These are phyloP conservation scores for Ramaria sp. DNA, from an alignment of 768 basidiomycete genomes.

Conservation along the genomic window DNA sequence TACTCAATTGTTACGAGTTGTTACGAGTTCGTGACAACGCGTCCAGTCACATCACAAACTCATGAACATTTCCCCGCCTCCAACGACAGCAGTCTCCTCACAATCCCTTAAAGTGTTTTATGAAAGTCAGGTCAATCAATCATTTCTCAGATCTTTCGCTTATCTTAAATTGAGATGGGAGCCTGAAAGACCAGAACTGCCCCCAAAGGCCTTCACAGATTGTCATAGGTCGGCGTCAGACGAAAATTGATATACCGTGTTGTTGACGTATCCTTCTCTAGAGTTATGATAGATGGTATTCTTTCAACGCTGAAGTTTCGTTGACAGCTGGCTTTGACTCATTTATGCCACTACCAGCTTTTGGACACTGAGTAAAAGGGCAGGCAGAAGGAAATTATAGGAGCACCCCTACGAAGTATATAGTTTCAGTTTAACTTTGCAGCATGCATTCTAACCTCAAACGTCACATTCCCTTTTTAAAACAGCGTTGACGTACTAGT, in stretches of 20 bases:
- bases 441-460: no score
- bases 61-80: background rate
- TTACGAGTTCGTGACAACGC: background rate
- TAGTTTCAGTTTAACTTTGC: background rate
- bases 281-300: background rate
- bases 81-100: background rate
- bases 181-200: background rate
- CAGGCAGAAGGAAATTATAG: slow-evolving; percentile 65
- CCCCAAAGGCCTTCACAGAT: background rate
- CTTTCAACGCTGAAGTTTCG: background rate
- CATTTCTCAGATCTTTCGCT: no score
- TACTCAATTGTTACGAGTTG: background rate
- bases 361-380: slow-evolving; percentile 67
- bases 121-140: no score
- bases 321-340: background rate
- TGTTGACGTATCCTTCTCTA: background rate
- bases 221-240: background rate
- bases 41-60: background rate
- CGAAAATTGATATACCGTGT: no score
- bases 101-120: no score
- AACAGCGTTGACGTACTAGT: slow-evolving; percentile 61
- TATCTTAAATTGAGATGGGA: no score
- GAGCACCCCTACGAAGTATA: slow-evolving; percentile 54
- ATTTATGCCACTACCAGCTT: slow-evolving; percentile 32
- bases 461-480: background rate